phyloP scores from a whole-genome alignment of 176 grass and related monocot genomes.

The Oryza brachyantha region DNA sequence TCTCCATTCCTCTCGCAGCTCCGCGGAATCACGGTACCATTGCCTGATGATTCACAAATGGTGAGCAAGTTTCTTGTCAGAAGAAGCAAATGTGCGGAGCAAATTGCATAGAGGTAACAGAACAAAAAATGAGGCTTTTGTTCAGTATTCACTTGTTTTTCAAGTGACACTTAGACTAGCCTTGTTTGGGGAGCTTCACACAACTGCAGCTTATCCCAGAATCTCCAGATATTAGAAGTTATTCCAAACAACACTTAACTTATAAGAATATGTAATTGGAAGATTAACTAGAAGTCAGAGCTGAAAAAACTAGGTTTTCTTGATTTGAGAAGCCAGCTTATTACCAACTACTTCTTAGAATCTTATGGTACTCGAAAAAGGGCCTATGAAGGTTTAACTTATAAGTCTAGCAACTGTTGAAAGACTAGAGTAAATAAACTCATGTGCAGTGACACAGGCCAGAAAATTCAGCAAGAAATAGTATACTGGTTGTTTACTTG shows the following conservation, averaged over 20 bases:
- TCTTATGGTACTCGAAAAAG: too few relatives aligned
- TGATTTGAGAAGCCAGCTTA: too few relatives aligned
- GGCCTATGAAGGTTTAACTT: too few relatives aligned
- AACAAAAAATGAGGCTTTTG: not conserved
- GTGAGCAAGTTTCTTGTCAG: not conserved
- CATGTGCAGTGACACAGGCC: not conserved
- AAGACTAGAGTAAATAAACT: not conserved
- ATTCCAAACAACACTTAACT: too few relatives aligned
- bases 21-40: slow-evolving; percentile 65
- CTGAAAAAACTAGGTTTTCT: too few relatives aligned
- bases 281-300: too few relatives aligned
- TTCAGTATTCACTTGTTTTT: not conserved
- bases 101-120: not conserved
- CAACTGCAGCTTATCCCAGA: too few relatives aligned
- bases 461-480: not conserved
- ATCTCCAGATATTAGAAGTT: too few relatives aligned
- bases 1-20: slow-evolving; percentile 75
- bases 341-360: too few relatives aligned
- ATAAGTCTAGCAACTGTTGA: not conserved
- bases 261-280: too few relatives aligned
- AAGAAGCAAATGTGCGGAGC: not conserved
- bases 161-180: not conserved
- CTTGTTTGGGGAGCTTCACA: too few relatives aligned
- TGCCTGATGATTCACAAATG: slow-evolving; percentile 52
- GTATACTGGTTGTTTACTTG: not conserved